Conservation (phyloP, 305 asterid species). For the Petunia hybrid region DNA sequence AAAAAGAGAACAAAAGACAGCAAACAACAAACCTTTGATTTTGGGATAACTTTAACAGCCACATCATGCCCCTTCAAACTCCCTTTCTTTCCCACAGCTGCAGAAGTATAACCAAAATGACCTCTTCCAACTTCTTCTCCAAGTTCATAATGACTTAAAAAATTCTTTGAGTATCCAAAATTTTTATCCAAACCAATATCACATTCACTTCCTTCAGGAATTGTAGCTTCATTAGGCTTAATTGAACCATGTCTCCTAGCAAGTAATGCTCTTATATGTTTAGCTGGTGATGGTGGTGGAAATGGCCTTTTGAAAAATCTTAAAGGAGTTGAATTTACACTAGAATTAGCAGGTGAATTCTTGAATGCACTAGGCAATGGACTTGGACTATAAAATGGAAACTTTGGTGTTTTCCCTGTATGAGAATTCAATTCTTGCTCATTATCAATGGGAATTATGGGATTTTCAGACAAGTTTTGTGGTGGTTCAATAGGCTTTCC, state of each 20-base stretch:
- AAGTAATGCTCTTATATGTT: conserved; percentile 88
- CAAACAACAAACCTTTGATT: conserved; percentile 66
- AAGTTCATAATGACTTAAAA: conserved; percentile 63
- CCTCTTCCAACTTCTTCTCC: conserved; percentile 91
- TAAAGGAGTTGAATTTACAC: conserved; percentile 75
- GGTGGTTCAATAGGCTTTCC: conserved; percentile 79
- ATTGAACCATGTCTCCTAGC: conserved; percentile 85
- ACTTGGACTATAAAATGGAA: conserved; percentile 86
- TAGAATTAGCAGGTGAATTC: conserved; percentile 86
- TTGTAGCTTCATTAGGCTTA: conserved; percentile 84
- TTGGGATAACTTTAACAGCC: conserved; percentile 89
- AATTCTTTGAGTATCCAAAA: conserved; percentile 74
- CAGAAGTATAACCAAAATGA: conserved; percentile 91
- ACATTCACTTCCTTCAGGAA: conserved; percentile 92
- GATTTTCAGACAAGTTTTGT: conserved; percentile 54
- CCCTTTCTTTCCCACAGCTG: conserved; percentile 82
- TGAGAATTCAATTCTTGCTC: conserved; percentile 55
- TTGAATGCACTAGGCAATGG: conserved; percentile 78
- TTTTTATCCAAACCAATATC: conserved; percentile 79
- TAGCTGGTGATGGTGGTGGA: conserved; percentile 98
- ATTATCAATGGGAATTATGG: conserved; percentile 54
- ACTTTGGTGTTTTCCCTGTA: conserved; percentile 76
- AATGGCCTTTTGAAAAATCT: conserved; percentile 78
- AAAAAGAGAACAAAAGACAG: conserved; percentile 32
- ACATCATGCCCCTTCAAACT: conserved; percentile 88